Percentiles rank a stretch among this genome's conserved stretches.
These are phyloP conservation scores for Pilaira anomala DNA, from an alignment of 192 early-diverging fungal species.

Conservation along the genomic window DNA sequence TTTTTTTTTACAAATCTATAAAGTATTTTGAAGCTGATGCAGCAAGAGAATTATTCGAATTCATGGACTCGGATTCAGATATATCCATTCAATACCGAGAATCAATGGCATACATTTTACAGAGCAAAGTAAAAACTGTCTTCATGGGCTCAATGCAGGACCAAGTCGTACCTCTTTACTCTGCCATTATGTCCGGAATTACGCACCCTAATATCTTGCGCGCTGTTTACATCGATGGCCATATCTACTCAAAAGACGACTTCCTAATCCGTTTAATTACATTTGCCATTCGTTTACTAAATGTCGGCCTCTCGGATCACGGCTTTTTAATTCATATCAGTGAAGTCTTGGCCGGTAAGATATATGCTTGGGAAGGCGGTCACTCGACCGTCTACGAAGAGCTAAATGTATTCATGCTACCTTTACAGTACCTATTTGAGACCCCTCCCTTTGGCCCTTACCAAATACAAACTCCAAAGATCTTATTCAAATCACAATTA, in stretches of 20 bases:
- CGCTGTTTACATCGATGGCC: conserved; percentile 86
- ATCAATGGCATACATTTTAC: conserved; percentile 64
- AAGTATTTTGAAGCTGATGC: conserved; percentile 85
- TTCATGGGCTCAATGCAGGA: conserved; percentile 90
- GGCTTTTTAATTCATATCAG: conserved; percentile 82
- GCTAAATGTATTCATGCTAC: conserved; percentile 73
- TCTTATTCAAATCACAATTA: conserved; percentile 1
- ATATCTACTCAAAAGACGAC: conserved; percentile 72
- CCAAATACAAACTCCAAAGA: conserved; percentile 8
- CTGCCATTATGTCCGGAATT: conserved; percentile 63
- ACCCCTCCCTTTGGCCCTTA: conserved; percentile 37
- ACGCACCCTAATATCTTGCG: conserved; percentile 83
- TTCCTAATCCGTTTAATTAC: conserved; percentile 86
- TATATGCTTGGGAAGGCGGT: conserved; percentile 84
- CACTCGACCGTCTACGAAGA: conserved; percentile 95
- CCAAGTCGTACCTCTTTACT: conserved; percentile 92
- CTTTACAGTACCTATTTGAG: conserved; percentile 48
- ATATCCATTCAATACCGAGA: conserved; percentile 71
- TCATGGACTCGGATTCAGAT: conserved; percentile 73
- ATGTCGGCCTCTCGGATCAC: conserved; percentile 84
- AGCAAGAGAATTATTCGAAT: conserved; percentile 91
- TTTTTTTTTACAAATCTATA: too few relatives aligned
- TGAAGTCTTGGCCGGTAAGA: conserved; percentile 81
- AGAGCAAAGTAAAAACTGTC: conserved; percentile 67
- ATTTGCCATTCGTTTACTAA: conserved; percentile 84